A percentile compares a stretch with the other conserved stretches of the same genome.
Conservation (phyloP, 2,329 filamentous ascomycete genomes). For the Rhexocercosporidium sp. region DNA sequence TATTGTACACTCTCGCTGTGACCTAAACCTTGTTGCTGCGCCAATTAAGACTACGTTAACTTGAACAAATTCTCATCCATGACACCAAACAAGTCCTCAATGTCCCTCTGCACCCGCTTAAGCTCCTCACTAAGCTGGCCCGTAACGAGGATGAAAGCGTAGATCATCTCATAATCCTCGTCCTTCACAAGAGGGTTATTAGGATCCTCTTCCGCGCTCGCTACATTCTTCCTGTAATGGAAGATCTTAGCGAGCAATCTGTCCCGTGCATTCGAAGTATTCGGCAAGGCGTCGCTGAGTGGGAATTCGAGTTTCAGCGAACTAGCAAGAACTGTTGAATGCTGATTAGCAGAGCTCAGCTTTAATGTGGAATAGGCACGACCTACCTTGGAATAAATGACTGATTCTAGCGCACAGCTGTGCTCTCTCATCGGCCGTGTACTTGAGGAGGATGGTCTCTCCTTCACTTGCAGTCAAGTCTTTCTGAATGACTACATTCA, state of each 20-base stretch:
- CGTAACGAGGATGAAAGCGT: slow-evolving; percentile 82
- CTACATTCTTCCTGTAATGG: slow-evolving; percentile 73
- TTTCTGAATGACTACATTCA: slow-evolving; percentile 90
- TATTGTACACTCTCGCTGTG: neutral
- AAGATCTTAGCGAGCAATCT: slow-evolving; percentile 86
- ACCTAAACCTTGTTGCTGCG: neutral
- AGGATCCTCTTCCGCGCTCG: slow-evolving; percentile 24
- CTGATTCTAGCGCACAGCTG: slow-evolving; percentile 88
- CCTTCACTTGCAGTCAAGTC: slow-evolving; percentile 77
- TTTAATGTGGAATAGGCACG: neutral
- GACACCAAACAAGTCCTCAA: slow-evolving; percentile 67
- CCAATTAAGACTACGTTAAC: slow-evolving; percentile 39
- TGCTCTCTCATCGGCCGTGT: slow-evolving; percentile 78
- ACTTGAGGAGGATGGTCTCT: slow-evolving; percentile 79
- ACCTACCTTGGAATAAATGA: slow-evolving; percentile 69
- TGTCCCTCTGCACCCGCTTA: slow-evolving; percentile 62
- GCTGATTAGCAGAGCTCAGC: slow-evolving; percentile 29
- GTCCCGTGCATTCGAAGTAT: slow-evolving; percentile 80
- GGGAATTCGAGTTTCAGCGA: slow-evolving; percentile 96
- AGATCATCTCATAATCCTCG: slow-evolving; percentile 87
- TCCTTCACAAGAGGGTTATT: slow-evolving; percentile 57
- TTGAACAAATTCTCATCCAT: slow-evolving; percentile 64
- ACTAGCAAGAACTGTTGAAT: slow-evolving; percentile 74
- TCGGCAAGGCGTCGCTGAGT: slow-evolving; percentile 85
- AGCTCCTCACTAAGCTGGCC: slow-evolving; percentile 70